Evolutionary conservation across 192 early-diverging fungal genomes (phyloP), one percentile per base, ranked within the genome.

Genomic region (Backusella psychrophila): DNA sequence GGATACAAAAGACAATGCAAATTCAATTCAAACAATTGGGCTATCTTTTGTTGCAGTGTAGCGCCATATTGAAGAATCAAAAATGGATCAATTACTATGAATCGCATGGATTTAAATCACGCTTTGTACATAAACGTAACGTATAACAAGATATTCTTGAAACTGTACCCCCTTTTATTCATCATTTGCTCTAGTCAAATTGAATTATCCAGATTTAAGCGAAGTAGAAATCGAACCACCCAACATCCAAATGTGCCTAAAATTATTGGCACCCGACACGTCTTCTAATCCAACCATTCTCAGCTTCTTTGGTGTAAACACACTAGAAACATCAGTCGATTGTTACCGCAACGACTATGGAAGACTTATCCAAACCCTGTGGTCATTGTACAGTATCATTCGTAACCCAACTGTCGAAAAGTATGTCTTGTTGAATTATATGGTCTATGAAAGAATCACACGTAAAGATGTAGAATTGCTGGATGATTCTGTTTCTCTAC

Each of bases 41-140:
- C 3, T 44, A 66, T 67, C 23, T 75, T 7, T 42, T 75, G 7
- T 21, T 44, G 5, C 63, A 65, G 29, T 33, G 31, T 12, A 41
- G 36, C 11, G 7, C 19, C 1, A 66, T 75, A 34, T 44, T 75
- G 19, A 31, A 31, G 33, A 65, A 75, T 4, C 14, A 35, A 7
- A 21, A 63, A 26, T 74, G 72, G 72, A 74, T 65, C n/a, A 6
- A 74, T 1, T 74, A 74, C 35, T 74, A 74, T 38, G 35, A 39
- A 38, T 23, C 35, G 9, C 29, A 74, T 38, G 72, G 53, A 21
- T 69, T 69, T 23, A 19, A 69, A 23, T 38, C 68, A 39, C 21
- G 19, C 6, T 41, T 41, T 23, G 11, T 38, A 29, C 19, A 38
- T 21, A 19, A 12, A 19, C 42, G 70, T 49, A 71, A 71, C 12